Base-by-base conservation (phyloP, 2,329 filamentous ascomycete genomes). In the Arthroderma sp. region DNA sequence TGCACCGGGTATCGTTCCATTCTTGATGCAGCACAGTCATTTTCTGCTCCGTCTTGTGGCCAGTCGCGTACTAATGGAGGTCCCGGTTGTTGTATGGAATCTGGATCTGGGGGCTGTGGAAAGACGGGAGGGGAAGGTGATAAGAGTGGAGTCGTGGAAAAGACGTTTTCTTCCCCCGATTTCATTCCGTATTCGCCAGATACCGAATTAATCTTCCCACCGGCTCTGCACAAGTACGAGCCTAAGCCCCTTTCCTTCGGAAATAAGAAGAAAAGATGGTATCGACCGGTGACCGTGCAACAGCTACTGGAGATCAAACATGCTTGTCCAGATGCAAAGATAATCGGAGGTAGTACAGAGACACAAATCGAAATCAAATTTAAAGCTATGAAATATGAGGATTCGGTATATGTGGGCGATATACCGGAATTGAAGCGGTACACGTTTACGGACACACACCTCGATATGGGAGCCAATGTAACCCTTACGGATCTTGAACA, bases 361-460 rank as follows among this genome's bases (percentile, higher is more conserved):
- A 96, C 89, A 0, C 91, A 96, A 64, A 96, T 98, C 49, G 91
- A 98, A 66, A 84, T 93, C 67, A 95, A 94, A 65, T 96, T 98
- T 75, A 96, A 96, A 68, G 86, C 82, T 1, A 77, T 94, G 71
- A 77, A 87, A 55, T 96, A 96, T 59, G 82, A 82, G 3, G 79
- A 85, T 1, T 95, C 88, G 0, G 84, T 98, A 0, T 96, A 83
- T 53, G 84, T 96, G 6, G 88, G 89, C 7, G 91, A 98, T 56
- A 94, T 98, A 47, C 71, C 85, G 1, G 91, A 96, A 64, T 68
- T 98, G 47, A 75, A 86, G 8, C 82, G 88, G 53, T 96, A 86
- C 59, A 72, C 70, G 3, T 82, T 95, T 60, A 73, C 83, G 36
- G 80, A 89, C 4, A 80, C 93, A 47, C 73, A 86, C 53, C 66